Evolutionary conservation across 2,329 filamentous ascomycete genomes (phyloP).

Genomic region (Ophiostoma sp.): DNA sequence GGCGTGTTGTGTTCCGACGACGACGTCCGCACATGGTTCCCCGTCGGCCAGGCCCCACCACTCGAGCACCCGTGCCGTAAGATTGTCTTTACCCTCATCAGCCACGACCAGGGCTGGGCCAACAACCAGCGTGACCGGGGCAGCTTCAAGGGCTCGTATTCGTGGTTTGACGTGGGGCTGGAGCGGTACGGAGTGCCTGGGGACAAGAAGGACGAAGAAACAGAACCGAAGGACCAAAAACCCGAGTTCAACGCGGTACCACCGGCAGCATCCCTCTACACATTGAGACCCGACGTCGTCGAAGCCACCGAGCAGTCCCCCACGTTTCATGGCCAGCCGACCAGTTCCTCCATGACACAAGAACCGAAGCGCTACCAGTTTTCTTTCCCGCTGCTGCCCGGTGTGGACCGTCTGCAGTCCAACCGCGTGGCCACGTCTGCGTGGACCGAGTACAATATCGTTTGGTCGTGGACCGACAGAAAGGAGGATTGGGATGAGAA

Average conservation of each 20-base stretch:
- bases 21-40: conserved; percentile 5
- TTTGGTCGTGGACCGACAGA: conserved; percentile 56
- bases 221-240: background rate
- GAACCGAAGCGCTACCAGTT: conserved; percentile 34
- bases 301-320: background rate
- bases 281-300: background rate
- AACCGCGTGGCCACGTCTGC: conserved; percentile 44
- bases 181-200: conserved; percentile 52
- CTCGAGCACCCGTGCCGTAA: conserved; percentile 57
- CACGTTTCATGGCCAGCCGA: background rate
- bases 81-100: conserved; percentile 59
- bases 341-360: background rate
- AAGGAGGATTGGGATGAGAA: background rate
- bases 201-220: background rate
- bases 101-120: conserved; percentile 61
- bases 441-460: conserved; percentile 47
- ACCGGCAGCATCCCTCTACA: background rate
- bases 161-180: conserved; percentile 65
- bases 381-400: conserved; percentile 41
- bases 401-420: conserved; percentile 48
- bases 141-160: conserved; percentile 53
- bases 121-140: conserved; percentile 37
- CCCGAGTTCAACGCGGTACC: background rate
- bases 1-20: background rate
- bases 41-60: conserved; percentile 38